Conservation (phyloP, 2,329 filamentous ascomycete genomes). For the Penicillium sp. region DNA sequence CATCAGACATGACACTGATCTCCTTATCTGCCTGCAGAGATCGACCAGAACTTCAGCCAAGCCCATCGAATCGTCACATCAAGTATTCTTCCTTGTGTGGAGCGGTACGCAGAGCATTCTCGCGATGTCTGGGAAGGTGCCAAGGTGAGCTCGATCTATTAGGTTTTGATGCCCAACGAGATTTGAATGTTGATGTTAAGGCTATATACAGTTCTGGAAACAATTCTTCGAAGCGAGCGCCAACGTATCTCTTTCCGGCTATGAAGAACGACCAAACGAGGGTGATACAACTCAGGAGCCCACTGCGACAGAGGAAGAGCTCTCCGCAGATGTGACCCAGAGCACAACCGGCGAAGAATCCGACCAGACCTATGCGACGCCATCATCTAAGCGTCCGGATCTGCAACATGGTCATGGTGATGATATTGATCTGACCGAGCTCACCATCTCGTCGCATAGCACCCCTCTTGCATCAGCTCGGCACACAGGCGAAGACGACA, state of each 20-base stretch:
- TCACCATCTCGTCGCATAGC: constrained; percentile 47
- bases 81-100: constrained; percentile 87
- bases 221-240: constrained; percentile 99
- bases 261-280: constrained; percentile 70
- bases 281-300: constrained; percentile 56
- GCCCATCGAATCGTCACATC: constrained; percentile 94
- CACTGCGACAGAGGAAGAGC: constrained; percentile 56
- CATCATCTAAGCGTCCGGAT: constrained; percentile 35
- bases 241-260: constrained; percentile 92
- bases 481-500: constrained; percentile 37
- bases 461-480: constrained; percentile 43
- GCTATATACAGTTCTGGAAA: constrained; percentile 85
- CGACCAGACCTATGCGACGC: constrained; percentile 40
- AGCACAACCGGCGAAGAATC: constrained; percentile 34
- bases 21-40: constrained; percentile 60
- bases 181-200: constrained; percentile 7
- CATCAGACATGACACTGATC: constrained; percentile 12
- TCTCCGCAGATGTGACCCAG: constrained; percentile 51
- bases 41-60: constrained; percentile 96
- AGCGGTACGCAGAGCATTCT: constrained; percentile 93
- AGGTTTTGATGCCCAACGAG: not conserved
- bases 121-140: constrained; percentile 94
- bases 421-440: constrained; percentile 47
- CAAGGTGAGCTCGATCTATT: constrained; percentile 59
- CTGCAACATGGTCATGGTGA: constrained; percentile 32